These are phyloP conservation scores for Scedosporium apiospermum DNA, from an alignment of 2,329 filamentous ascomycete species.

Conservation along the genomic window DNA sequence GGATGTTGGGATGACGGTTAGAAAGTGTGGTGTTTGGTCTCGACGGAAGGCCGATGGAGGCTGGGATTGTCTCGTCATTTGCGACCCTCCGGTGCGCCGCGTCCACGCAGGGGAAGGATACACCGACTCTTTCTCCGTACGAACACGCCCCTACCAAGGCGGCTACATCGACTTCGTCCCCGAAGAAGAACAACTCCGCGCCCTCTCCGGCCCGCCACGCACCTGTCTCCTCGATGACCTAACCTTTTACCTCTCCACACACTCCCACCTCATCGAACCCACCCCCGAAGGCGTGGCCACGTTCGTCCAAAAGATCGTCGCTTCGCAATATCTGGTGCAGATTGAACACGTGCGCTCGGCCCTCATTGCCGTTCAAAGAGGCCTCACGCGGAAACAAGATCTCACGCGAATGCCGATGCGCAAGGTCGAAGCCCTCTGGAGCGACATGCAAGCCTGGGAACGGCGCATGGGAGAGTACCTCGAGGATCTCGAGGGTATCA, in stretches of 20 bases:
- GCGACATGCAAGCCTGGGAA: conserved; percentile 17
- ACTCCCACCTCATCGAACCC: conserved; percentile 10
- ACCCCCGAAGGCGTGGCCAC: conserved; percentile 8
- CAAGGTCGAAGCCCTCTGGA: conserved; percentile 16
- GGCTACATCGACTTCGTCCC: conserved; percentile 18
- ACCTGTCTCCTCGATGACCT: conserved; percentile 15
- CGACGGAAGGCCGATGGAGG: conserved; percentile 8
- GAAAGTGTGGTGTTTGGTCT: conserved; percentile 16
- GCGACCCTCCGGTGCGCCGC: conserved; percentile 14
- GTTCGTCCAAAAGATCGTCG: conserved; percentile 16
- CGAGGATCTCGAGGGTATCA: conserved; percentile 16
- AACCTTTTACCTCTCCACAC: conserved; percentile 13
- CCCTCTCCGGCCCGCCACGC: conserved; percentile 11
- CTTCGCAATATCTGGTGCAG: conserved; percentile 15
- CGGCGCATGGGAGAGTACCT: conserved; percentile 16
- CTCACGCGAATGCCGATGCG: conserved; percentile 10
- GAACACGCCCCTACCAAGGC: conserved; percentile 14
- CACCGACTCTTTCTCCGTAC: conserved; percentile 9
- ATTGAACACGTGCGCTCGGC: conserved; percentile 14
- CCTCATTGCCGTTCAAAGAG: conserved; percentile 14
- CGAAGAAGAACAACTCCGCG: conserved; percentile 10
- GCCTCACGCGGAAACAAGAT: conserved; percentile 16
- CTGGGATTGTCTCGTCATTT: conserved; percentile 16
- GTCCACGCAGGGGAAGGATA: conserved; percentile 7
- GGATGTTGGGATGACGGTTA: conserved; percentile 13